These are phyloP conservation scores for Colletotrichum salicis DNA, from an alignment of 2,329 filamentous ascomycete genomes.

Conservation along the genomic window DNA sequence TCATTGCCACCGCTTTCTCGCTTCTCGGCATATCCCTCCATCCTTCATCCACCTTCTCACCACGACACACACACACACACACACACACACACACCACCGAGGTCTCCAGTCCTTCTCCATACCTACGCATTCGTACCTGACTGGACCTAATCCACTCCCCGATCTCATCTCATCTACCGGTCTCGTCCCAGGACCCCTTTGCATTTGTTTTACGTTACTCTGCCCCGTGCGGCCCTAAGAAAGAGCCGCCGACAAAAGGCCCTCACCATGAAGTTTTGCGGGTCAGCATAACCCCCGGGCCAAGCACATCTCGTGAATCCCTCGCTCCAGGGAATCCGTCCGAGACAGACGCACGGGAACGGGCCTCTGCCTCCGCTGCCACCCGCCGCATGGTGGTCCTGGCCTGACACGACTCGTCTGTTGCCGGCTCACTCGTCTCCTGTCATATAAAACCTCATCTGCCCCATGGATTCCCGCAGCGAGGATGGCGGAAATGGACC, in stretches of 20 bases:
- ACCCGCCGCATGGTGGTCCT: constrained; percentile 34
- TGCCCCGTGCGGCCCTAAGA: constrained; percentile 34
- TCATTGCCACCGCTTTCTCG: constrained; percentile 25
- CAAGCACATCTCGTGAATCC: constrained; percentile 35
- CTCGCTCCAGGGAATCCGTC: constrained; percentile 31
- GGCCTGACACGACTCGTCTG: constrained; percentile 35
- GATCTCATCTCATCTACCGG: constrained; percentile 36
- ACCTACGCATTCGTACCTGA: constrained; percentile 21
- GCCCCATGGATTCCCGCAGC: constrained; percentile 42
- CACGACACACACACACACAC: background rate
- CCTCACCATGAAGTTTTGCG: constrained; percentile 36
- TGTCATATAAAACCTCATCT: constrained; percentile 31
- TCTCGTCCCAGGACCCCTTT: constrained; percentile 26
- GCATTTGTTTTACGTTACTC: constrained; percentile 36
- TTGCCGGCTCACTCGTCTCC: constrained; percentile 26
- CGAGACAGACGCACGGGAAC: constrained; percentile 36
- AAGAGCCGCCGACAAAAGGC: constrained; percentile 37
- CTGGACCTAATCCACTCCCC: constrained; percentile 25
- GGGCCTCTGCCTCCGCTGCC: constrained; percentile 34
- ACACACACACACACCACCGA: constrained; percentile 5
- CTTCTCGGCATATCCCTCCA: constrained; percentile 20
- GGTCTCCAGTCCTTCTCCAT: constrained; percentile 31
- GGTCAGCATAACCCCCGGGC: constrained; percentile 35
- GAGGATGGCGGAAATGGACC: constrained; percentile 38
- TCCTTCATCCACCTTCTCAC: constrained; percentile 1